Evolutionary conservation across 2,329 filamentous ascomycete species (phyloP).

Genomic region (Nannizzia gypsea): DNA sequence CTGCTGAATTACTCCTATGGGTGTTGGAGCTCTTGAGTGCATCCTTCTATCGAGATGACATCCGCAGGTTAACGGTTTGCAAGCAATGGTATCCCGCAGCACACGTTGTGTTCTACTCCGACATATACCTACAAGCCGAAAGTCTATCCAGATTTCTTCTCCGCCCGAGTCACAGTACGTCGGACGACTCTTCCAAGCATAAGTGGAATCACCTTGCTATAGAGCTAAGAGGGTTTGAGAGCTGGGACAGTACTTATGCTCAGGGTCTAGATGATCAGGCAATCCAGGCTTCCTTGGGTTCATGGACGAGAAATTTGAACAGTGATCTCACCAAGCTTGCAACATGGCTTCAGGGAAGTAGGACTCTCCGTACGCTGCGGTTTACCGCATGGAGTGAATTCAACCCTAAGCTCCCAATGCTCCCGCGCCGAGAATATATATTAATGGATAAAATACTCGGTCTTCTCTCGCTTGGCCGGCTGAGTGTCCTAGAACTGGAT

Average conservation of each 20-base stretch:
- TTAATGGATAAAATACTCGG: background rate
- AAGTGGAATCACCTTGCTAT: background rate
- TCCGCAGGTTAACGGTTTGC: conserved; percentile 2
- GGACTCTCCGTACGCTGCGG: background rate
- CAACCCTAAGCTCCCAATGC: background rate
- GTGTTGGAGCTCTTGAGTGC: background rate
- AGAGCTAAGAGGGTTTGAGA: background rate
- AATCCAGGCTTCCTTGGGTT: background rate
- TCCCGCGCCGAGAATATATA: background rate
- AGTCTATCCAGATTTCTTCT: background rate
- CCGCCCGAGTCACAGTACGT: background rate
- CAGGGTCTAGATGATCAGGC: background rate
- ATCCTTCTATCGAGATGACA: conserved; percentile 1
- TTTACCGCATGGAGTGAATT: background rate
- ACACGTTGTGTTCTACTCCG: background rate
- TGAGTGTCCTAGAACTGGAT: conserved; percentile 3
- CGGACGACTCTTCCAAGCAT: background rate
- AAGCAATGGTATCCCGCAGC: conserved; percentile 3
- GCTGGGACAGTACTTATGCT: no score
- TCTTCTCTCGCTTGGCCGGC: background rate
- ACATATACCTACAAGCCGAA: background rate
- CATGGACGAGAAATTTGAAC: background rate
- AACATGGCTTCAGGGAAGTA: background rate
- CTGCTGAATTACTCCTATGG: background rate
- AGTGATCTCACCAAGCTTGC: background rate